A percentile compares a stretch with the other conserved stretches of the same genome.
Evolutionary conservation across 768 basidiomycete species (phyloP).

Genomic region (Suillus paluster): DNA sequence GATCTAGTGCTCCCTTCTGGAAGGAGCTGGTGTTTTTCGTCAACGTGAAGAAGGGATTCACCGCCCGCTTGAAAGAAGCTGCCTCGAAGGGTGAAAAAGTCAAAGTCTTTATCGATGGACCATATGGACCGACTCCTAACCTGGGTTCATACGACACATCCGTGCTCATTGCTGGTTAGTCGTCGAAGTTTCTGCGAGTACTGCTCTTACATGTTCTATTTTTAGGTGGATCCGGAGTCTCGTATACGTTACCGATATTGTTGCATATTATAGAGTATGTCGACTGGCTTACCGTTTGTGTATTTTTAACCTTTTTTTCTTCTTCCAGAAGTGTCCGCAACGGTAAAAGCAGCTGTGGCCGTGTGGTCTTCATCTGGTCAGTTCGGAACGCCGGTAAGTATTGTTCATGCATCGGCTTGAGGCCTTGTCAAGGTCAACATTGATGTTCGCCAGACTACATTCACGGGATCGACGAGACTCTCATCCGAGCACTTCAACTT

Average conservation of each 20-base stretch:
- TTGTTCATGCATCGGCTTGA: not conserved
- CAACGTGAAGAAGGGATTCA: slow-evolving; percentile 60
- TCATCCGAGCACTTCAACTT: slow-evolving; percentile 19
- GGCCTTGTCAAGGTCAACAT: not conserved
- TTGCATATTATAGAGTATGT: slow-evolving; percentile 47
- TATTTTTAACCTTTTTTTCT: not conserved
- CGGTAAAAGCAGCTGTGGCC: slow-evolving; percentile 30
- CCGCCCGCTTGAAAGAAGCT: slow-evolving; percentile 44
- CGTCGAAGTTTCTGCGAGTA: not conserved
- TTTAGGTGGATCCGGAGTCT: slow-evolving; percentile 54
- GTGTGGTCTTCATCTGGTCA: slow-evolving; percentile 48
- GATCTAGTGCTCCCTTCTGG: slow-evolving; percentile 13
- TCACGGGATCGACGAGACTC: slow-evolving; percentile 16
- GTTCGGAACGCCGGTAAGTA: slow-evolving; percentile 42
- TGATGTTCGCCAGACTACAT: slow-evolving; percentile 12
- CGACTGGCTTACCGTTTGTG: not conserved
- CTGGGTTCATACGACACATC: slow-evolving; percentile 46
- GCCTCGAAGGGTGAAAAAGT: slow-evolving; percentile 36
- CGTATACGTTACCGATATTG: slow-evolving; percentile 51
- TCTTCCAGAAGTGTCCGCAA: slow-evolving; percentile 16
- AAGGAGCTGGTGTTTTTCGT: slow-evolving; percentile 54
- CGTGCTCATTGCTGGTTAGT: slow-evolving; percentile 51
- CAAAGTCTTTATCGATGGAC: slow-evolving; percentile 59
- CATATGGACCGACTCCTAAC: slow-evolving; percentile 49
- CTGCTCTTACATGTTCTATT: not conserved